phyloP scores from a whole-genome alignment of 371 early-diverging fungal genomes.

The Actinomortierella ambigua region DNA sequence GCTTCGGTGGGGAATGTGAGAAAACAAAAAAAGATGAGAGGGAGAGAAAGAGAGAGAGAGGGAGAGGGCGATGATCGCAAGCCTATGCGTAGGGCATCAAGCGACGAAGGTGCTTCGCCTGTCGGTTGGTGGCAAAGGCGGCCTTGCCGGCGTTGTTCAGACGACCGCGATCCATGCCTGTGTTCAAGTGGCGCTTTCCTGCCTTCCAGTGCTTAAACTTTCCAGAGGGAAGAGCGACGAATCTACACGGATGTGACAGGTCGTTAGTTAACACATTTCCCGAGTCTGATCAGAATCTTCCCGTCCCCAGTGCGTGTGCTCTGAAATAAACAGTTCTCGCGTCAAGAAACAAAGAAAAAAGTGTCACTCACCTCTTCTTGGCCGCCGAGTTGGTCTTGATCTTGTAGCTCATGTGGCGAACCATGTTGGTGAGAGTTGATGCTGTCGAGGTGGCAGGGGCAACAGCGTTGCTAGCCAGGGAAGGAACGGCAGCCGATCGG shows the following conservation, averaged over 20 bases:
- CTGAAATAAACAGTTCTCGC: constrained; percentile 2
- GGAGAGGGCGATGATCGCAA: too few species aligned
- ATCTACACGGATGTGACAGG: constrained; percentile 24
- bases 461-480: constrained; percentile 6
- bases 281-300: too few species aligned
- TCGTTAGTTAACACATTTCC: too few species aligned
- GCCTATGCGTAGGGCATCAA: constrained; percentile 49
- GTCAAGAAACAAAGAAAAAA: not conserved
- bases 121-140: constrained; percentile 35
- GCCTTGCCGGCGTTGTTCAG: constrained; percentile 40
- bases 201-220: constrained; percentile 49
- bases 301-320: too few species aligned
- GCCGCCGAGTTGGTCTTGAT: constrained; percentile 51
- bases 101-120: constrained; percentile 43
- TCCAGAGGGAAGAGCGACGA: constrained; percentile 42
- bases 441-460: constrained; percentile 15
- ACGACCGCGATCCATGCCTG: constrained; percentile 48
- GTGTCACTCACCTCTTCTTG: constrained; percentile 45
- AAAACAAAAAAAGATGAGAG: too few species aligned
- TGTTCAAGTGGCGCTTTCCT: constrained; percentile 50
- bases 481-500: constrained; percentile 15
- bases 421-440: constrained; percentile 39
- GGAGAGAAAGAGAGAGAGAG: too few species aligned
- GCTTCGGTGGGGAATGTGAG: too few species aligned
- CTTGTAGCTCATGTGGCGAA: constrained; percentile 47